Percentiles rank a stretch among this genome's conserved stretches.
phyloP scores from a whole-genome alignment of 2,329 filamentous ascomycete genomes.

The Sarocladiaceae sp. region DNA sequence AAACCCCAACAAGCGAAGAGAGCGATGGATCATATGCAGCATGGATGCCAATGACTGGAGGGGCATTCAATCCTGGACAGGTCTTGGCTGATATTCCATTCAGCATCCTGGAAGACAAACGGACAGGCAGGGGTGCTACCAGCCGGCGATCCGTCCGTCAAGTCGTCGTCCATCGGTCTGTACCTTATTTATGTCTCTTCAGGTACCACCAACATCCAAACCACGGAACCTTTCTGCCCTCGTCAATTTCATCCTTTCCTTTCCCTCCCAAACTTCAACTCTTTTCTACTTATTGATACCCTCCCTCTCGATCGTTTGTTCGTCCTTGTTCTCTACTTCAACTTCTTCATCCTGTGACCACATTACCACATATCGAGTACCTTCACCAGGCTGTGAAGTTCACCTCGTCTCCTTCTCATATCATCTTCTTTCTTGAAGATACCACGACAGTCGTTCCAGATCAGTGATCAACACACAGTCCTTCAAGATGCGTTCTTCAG shows the following conservation, averaged over 20 bases:
- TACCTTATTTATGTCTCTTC: background rate
- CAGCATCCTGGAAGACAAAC: too few species aligned
- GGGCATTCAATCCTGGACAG: background rate
- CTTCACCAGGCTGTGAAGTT: conserved; percentile 1
- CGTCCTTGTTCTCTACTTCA: background rate
- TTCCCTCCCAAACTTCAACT: background rate
- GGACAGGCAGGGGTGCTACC: too few species aligned
- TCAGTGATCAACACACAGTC: conserved; percentile 2
- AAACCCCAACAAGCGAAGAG: too few species aligned
- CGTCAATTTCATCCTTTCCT: background rate
- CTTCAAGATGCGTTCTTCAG: conserved; percentile 18
- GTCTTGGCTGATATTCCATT: background rate
- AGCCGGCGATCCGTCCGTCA: background rate
- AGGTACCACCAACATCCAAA: background rate
- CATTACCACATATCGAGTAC: background rate
- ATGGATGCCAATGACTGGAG: too few species aligned
- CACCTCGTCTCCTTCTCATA: background rate
- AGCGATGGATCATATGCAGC: background rate
- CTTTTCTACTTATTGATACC: conserved; percentile 3
- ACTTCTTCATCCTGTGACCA: background rate
- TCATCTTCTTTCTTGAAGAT: background rate
- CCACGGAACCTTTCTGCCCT: too few species aligned
- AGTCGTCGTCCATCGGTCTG: background rate
- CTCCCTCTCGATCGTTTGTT: background rate
- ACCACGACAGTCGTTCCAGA: background rate